Percentiles rank a stretch among this genome's conserved stretches.
phyloP scores from a whole-genome alignment of 805 yeast genomes.

The Wickerhamiella brachini region DNA sequence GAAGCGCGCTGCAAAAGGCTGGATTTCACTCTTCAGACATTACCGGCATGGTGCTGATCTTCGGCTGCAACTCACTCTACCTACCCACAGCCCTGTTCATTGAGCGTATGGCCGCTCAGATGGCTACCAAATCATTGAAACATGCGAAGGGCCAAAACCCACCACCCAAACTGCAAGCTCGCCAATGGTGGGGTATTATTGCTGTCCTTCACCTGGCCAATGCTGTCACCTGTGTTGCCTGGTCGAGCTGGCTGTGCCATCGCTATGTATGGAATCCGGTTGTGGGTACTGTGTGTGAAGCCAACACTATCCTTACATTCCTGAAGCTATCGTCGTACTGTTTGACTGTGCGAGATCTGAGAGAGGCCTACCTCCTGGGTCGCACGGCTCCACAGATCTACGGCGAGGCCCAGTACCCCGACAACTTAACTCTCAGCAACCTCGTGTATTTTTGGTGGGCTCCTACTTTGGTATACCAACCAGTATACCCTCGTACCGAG shows the following conservation, averaged over 20 bases:
- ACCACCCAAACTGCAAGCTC: slow-evolving; percentile 2
- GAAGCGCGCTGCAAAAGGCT: slow-evolving; percentile 19
- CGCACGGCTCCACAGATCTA: slow-evolving; percentile 24
- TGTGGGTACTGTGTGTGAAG: slow-evolving; percentile 31
- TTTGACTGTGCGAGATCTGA: slow-evolving; percentile 32
- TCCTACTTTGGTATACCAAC: slow-evolving; percentile 37
- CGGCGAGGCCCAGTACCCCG: slow-evolving; percentile 26
- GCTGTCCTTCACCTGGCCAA: slow-evolving; percentile 25
- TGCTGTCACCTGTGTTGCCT: slow-evolving; percentile 10
- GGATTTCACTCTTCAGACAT: slow-evolving; percentile 25
- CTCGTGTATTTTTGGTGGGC: slow-evolving; percentile 31
- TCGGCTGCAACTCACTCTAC: slow-evolving; percentile 23
- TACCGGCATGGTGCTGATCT: slow-evolving; percentile 17
- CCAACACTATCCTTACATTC: slow-evolving; percentile 29
- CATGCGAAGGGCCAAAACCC: not conserved
- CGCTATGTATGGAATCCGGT: slow-evolving; percentile 28
- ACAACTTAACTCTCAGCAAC: slow-evolving; percentile 26
- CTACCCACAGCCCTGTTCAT: slow-evolving; percentile 26
- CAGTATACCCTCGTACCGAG: slow-evolving; percentile 30
- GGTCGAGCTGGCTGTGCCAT: slow-evolving; percentile 16
- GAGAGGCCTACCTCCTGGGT: slow-evolving; percentile 21
- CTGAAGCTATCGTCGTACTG: slow-evolving; percentile 32
- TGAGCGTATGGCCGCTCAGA: slow-evolving; percentile 22
- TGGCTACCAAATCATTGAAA: not conserved
- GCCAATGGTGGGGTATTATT: slow-evolving; percentile 22